These are phyloP conservation scores for Alternaria sp. DNA, from an alignment of 2,329 filamentous ascomycete species.

Conservation along the genomic window DNA sequence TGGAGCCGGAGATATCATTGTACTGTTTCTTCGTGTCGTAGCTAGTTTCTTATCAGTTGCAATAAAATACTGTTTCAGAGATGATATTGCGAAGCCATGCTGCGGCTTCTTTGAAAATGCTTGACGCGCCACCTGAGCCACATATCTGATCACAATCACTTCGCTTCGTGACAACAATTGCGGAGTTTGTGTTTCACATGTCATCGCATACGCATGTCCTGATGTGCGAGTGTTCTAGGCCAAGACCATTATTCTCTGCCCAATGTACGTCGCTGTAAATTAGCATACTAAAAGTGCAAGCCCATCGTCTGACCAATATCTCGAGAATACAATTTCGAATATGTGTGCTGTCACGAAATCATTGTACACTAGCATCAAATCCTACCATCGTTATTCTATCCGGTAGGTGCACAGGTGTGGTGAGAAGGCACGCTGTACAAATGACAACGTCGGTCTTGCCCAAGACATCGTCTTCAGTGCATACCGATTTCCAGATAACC, in stretches of 20 bases:
- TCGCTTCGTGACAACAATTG: neutral
- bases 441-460: neutral
- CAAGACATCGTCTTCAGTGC: neutral
- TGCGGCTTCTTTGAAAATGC: neutral
- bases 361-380: neutral
- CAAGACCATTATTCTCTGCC: neutral
- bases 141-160: neutral
- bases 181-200: neutral
- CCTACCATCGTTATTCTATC: neutral
- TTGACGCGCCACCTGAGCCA: neutral
- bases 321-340: neutral
- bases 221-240: neutral
- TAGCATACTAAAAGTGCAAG: neutral
- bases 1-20: neutral
- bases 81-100: neutral
- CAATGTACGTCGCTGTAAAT: neutral
- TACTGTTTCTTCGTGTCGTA: neutral
- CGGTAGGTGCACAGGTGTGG: neutral
- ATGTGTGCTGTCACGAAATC: neutral
- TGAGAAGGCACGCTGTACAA: neutral
- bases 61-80: neutral
- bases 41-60: neutral
- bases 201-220: neutral
- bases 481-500: neutral
- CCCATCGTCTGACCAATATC: neutral